Conservation (phyloP, 352 stramenopile genomes). For the Thalassiosira ordinaria region DNA sequence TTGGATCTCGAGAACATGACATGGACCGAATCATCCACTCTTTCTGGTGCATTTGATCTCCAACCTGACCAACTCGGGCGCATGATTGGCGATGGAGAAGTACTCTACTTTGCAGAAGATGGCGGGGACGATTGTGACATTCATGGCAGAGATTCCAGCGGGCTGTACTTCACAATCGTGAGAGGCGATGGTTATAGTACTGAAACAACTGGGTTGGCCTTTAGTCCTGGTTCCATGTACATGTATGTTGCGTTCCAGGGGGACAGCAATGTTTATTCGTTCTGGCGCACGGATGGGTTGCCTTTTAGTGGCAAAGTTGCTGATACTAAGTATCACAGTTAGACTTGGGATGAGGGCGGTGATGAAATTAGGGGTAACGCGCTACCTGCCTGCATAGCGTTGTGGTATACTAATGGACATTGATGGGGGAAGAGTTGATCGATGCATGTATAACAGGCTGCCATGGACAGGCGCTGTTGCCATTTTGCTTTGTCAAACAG, state of each 20-base stretch:
- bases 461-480: too few species aligned
- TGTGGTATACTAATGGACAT: too few species aligned
- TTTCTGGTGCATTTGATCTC: conserved; percentile 51
- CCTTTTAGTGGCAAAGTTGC: conserved; percentile 19
- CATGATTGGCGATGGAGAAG: conserved; percentile 21
- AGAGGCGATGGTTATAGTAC: conserved; percentile 5
- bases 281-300: conserved; percentile 44
- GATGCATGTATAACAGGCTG: too few species aligned
- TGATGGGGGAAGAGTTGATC: too few species aligned
- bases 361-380: too few species aligned
- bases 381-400: too few species aligned
- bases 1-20: conserved; percentile 56
- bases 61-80: conserved; percentile 49
- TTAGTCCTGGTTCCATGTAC: conserved; percentile 28
- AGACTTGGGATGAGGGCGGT: too few species aligned
- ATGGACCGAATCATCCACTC: conserved; percentile 41
- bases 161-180: conserved; percentile 46
- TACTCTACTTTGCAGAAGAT: conserved; percentile 54
- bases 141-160: conserved; percentile 29
- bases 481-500: too few species aligned
- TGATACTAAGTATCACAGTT: conserved; percentile 7
- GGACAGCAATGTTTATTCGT: conserved; percentile 21
- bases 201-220: conserved; percentile 49
- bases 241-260: conserved; percentile 55
- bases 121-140: conserved; percentile 24